Evolutionary conservation across 108 stramenopile genomes (phyloP), one percentile per base, ranked within the genome.

Genomic region (Discostella pseudostelligera): DNA sequence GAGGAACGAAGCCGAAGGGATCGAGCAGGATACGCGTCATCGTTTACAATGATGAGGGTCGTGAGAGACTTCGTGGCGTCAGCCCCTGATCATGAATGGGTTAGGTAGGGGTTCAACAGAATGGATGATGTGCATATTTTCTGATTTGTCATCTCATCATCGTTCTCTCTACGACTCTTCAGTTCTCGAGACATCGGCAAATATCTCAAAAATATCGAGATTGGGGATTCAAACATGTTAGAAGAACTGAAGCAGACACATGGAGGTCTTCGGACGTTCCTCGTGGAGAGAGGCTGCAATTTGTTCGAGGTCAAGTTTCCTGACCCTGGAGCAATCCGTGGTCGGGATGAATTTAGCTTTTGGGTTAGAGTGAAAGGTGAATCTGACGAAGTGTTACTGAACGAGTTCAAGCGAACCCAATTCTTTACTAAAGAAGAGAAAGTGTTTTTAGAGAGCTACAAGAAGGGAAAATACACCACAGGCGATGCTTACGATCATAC

Each of bases 221-320:
- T 93, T 39, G 81, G 71, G 24, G 81, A 74, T 43, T 63, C 73
- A n/a, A 63, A 68, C 29, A 56, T 93, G 62, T 55, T 86, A 51
- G 83, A 87, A n/a, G 86, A 86, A 60, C 51, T 93, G 53, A 88
- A 87, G 58, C 70, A 69, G 26, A 49, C 49, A 12, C 84, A 87
- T 37, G 82, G 87, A 49, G 85, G 87, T 10, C 55, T 93, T 42
- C 59, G 71, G 47, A 65, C 69, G 40, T 88, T 90, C 67, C 48
- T 87, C 21, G 21, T 50, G 59, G 72, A 68, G 29, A 28, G 73
- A 36, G 72, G 65, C 25, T 57, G 61, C 20, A 62, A 65, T 22
- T 40, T 74, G 45, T 84, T 84, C 67, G 73, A 69, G 9, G 72
- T 70, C 10, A 22, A 59, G 36, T 49, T 69, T 26, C 71, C 65